Evolutionary conservation across 2,329 filamentous ascomycete genomes (phyloP), one percentile per base, ranked within the genome.

Genomic region (Phyllosticta paracitricarpa): DNA sequence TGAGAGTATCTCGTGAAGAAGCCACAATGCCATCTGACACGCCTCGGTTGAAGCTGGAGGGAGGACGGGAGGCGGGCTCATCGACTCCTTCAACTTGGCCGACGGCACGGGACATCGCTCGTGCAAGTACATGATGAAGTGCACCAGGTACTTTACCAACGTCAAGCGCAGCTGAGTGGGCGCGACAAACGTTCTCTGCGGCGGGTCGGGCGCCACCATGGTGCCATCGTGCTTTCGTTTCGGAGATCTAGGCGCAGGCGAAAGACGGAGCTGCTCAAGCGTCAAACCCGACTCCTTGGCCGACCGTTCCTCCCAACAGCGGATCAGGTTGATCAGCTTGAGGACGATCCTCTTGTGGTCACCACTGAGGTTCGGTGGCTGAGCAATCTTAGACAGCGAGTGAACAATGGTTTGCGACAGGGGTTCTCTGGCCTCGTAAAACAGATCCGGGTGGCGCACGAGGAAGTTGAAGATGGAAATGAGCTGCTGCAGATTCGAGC

Each of bases 391-490:
- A 58, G 89, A 83, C 40, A 99, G 79, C 3, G 91, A 93, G 1
- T 87, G 87, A 61, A 99, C 92, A 71, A 99, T 95, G 65, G 94
- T 83, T 61, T 89, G 84, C 4, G 91, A 86, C 66, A 97, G 95
- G 70, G 93, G 92, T 66, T 99, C 94, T 60, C 94, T 83, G 1
- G 91, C 91, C 65, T 97, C 93, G 67, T 95, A 99, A 77, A 99
- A 99, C 4, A 99, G 79, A 68, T 94, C 88, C 0, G 92, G 89
- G 71, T 99, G 93, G 61, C 89, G 85, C 40, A 97, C 93, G 35
- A 99, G 80, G 76, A 99, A 99, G 69, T 97, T 89, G 78, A 97
- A 97, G 68, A 99, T 97, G 77, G 89, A 94, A 59, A 91, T 96
- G 77, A 97, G 88, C 75, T 97, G 94, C 73, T 96, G 92, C 55